Evolutionary conservation across 2,329 filamentous ascomycete species (phyloP).

Genomic region (Rhynchosporium secalis): DNA sequence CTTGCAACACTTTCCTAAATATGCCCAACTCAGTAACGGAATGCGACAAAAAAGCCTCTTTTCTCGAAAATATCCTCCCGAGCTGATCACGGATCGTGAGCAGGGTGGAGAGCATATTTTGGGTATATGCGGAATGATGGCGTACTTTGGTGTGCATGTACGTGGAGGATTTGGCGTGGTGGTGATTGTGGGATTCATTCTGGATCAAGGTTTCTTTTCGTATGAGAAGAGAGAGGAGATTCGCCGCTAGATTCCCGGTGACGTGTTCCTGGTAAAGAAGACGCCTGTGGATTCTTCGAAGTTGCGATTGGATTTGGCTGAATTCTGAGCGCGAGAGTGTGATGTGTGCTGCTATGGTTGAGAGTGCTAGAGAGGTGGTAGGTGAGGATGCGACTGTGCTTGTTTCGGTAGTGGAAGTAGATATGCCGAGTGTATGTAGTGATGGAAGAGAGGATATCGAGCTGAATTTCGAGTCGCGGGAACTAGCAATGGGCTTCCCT

Average conservation of each 20-base stretch:
- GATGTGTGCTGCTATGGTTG: too few species aligned
- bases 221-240: constrained; percentile 11
- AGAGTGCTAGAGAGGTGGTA: constrained; percentile 3
- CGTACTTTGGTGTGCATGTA: too few species aligned
- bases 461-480: constrained; percentile 22
- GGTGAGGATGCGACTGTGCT: not conserved
- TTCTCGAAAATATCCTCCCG: constrained; percentile 10
- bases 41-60: constrained; percentile 6
- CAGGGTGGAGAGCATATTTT: not conserved
- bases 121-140: too few species aligned
- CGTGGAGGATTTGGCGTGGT: not conserved
- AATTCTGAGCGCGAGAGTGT: too few species aligned
- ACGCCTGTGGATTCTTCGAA: too few species aligned
- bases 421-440: not conserved
- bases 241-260: not conserved
- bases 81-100: not conserved
- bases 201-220: constrained; percentile 13
- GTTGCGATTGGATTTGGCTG: too few species aligned
- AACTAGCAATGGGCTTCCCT: not conserved
- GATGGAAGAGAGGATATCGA: constrained; percentile 14
- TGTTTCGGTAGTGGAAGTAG: not conserved
- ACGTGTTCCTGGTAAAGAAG: too few species aligned
- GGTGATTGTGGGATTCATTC: not conserved
- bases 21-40: not conserved
- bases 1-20: not conserved